Evolutionary conservation across 208 protist species (phyloP).

Genomic region (Endotrypanum monterogeii): DNA sequence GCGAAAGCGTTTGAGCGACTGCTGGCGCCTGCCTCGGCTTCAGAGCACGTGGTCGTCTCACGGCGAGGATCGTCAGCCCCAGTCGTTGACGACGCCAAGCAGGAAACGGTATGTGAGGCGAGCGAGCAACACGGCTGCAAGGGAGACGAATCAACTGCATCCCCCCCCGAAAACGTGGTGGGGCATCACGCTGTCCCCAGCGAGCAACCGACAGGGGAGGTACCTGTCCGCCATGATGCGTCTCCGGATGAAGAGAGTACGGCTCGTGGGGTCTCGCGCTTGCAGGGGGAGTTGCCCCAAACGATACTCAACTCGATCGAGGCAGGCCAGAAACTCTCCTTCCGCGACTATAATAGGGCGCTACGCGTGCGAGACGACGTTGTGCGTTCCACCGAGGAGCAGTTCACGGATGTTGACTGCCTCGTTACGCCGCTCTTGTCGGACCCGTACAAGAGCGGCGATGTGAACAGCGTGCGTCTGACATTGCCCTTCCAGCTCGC

Average conservation of each 20-base stretch:
- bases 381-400: slow-evolving; percentile 74
- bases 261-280: slow-evolving; percentile 33
- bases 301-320: slow-evolving; percentile 56
- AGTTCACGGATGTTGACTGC: slow-evolving; percentile 86
- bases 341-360: slow-evolving; percentile 70
- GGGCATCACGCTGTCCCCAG: slow-evolving; percentile 8
- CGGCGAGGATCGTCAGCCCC: neutral
- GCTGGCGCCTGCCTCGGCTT: slow-evolving; percentile 20
- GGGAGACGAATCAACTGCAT: neutral
- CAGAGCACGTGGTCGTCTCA: neutral
- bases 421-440: slow-evolving; percentile 80
- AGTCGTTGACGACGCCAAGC: neutral
- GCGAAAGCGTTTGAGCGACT: slow-evolving; percentile 66
- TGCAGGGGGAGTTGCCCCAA: slow-evolving; percentile 69
- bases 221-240: slow-evolving; percentile 3
- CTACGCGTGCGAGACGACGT: slow-evolving; percentile 80
- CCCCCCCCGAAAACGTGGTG: neutral
- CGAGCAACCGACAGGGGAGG: slow-evolving; percentile 1
- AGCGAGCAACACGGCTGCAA: neutral
- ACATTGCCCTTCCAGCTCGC: slow-evolving; percentile 78
- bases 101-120: neutral
- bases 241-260: slow-evolving; percentile 31
- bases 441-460: slow-evolving; percentile 68
- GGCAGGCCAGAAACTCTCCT: slow-evolving; percentile 53
- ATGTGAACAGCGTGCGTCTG: slow-evolving; percentile 64